phyloP scores from a whole-genome alignment of 106 monocot genomes.

The Dioscorea dumetorum region DNA sequence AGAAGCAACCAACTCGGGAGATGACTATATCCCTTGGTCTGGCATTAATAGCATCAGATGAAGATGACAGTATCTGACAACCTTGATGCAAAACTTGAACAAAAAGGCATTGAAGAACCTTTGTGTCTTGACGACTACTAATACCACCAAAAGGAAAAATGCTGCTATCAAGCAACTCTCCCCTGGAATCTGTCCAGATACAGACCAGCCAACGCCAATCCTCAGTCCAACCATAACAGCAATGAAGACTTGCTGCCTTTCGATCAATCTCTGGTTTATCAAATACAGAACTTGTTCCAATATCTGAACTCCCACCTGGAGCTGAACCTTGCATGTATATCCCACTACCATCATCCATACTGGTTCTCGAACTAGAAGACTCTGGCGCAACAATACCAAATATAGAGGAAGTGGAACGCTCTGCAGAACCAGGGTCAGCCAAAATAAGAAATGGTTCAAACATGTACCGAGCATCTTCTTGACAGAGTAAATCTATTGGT shows the following conservation, averaged over 20 bases:
- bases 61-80: conserved; percentile 74
- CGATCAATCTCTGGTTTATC: conserved; percentile 51
- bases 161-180: conserved; percentile 80
- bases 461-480: conserved; percentile 65
- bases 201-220: conserved; percentile 96
- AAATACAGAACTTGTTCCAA: conserved; percentile 15
- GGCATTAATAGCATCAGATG: conserved; percentile 33
- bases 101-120: conserved; percentile 83
- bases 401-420: conserved; percentile 25
- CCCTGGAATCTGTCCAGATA: conserved; percentile 95
- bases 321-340: conserved; percentile 37
- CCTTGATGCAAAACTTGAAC: conserved; percentile 85
- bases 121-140: conserved; percentile 91
- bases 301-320: conserved; percentile 39
- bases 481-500: conserved; percentile 24
- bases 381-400: conserved; percentile 20
- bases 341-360: conserved; percentile 46
- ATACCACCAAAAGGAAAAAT: conserved; percentile 94
- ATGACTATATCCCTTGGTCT: conserved; percentile 72
- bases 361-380: conserved; percentile 39
- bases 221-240: conserved; percentile 99
- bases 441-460: conserved; percentile 96
- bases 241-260: conserved; percentile 69
- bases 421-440: conserved; percentile 63
- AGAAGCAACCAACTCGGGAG: conserved; percentile 78